Conservation (phyloP, 2,329 filamentous ascomycete genomes). For the Fusarium sarcochroum region DNA sequence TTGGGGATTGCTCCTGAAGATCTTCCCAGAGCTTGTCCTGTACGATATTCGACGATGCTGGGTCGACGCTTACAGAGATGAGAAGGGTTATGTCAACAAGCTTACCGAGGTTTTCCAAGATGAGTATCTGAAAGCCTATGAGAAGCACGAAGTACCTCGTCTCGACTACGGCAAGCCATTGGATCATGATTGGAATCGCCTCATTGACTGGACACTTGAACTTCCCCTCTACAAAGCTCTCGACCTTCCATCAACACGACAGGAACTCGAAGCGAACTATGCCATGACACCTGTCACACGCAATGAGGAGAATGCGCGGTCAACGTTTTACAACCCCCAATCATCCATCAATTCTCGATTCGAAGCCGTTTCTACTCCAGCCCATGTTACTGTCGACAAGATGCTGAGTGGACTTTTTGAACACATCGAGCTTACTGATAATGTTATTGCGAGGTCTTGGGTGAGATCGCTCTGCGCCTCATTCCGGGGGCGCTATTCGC, state of each 20-base stretch:
- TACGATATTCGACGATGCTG: constrained; percentile 69
- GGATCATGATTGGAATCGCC: constrained; percentile 76
- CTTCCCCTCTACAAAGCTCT: constrained; percentile 63
- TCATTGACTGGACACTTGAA: constrained; percentile 77
- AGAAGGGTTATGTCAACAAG: constrained; percentile 67
- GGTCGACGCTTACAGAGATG: constrained; percentile 65
- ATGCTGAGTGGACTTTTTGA: constrained; percentile 15
- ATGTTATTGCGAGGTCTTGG: constrained; percentile 69
- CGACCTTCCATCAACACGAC: constrained; percentile 63
- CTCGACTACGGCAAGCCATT: constrained; percentile 75
- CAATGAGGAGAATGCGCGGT: constrained; percentile 63
- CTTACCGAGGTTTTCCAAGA: constrained; percentile 74
- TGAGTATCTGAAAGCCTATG: constrained; percentile 76
- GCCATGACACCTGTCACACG: constrained; percentile 50
- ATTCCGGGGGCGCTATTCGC: constrained; percentile 63
- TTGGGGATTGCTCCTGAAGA: constrained; percentile 69
- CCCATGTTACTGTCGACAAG: constrained; percentile 53
- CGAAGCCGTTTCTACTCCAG: constrained; percentile 65
- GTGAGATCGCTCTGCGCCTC: constrained; percentile 71
- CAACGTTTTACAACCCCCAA: constrained; percentile 68
- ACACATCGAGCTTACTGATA: constrained; percentile 43
- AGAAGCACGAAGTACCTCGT: constrained; percentile 69
- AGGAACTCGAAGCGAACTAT: constrained; percentile 61
- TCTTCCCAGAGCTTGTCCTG: constrained; percentile 69
- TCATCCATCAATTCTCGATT: constrained; percentile 71